Conservation (phyloP, 148 eudicot species). For the Camellia sinensis region DNA sequence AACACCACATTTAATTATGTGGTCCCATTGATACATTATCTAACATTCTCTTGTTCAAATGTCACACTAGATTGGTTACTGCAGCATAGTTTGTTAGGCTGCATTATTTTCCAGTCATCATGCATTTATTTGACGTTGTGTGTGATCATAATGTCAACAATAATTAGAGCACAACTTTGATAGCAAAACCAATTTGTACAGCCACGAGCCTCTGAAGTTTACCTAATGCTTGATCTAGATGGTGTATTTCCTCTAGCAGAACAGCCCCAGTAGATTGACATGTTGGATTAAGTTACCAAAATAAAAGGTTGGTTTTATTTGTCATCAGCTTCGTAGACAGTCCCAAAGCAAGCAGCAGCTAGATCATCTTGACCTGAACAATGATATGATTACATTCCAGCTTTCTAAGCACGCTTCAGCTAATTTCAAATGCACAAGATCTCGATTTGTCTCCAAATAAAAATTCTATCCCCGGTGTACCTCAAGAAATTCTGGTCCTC, state of each 20-base stretch:
- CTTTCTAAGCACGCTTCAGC: not conserved
- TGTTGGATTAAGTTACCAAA: not conserved
- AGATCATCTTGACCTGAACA: not conserved
- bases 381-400: not conserved
- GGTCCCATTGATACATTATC: too few relatives aligned
- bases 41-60: too few relatives aligned
- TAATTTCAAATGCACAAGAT: constrained; percentile 37
- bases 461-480: constrained; percentile 63
- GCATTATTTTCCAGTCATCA: too few relatives aligned
- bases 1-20: too few relatives aligned
- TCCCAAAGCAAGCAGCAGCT: too few relatives aligned
- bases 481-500: constrained; percentile 75
- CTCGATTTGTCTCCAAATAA: constrained; percentile 49
- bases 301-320: not conserved
- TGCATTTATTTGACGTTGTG: not conserved
- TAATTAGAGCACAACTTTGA: not conserved
- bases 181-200: not conserved
- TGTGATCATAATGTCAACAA: not conserved
- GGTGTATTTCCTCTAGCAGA: not conserved
- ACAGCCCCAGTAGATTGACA: not conserved
- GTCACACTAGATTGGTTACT: too few relatives aligned
- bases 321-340: too few relatives aligned
- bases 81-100: too few relatives aligned
- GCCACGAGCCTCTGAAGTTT: not conserved
- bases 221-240: not conserved